Base-by-base conservation (phyloP, 2,329 filamentous ascomycete species). In the Lachnellula occidentalis region DNA sequence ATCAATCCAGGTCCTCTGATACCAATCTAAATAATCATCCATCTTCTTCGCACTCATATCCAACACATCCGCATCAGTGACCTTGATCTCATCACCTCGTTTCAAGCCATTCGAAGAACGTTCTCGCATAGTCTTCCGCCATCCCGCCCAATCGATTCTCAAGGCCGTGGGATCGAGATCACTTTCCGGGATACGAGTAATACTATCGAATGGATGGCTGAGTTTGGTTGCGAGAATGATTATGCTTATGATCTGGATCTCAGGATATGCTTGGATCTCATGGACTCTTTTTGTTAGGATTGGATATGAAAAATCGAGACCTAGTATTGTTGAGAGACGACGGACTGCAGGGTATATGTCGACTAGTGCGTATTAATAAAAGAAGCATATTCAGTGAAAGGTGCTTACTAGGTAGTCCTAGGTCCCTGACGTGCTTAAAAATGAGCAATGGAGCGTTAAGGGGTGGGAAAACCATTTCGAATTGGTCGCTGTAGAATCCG, bases 21-120 rank as follows among this genome's bases (percentile, higher is more conserved):
- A 92, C 84, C 87, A 94, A 69, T 90, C 82, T 70, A 95, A 76
- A 65, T 91, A 92, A 56, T 87, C 80, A 64, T 92, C 87, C 37
- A 92, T 72, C 58, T 87, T 78, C 21, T 77, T 71, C 5, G 76
- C 71, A 2, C 73, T 75, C 81, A 92, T 85, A 1, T 73, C 68
- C 41, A 85, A 76, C 8, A 89, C 78, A 61, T 90, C 80, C 4
- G 74, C 72, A 53, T 88, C 84, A 5, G 75, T 79, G 21, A 87
- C 68, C n/a, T 74, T 67, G 9, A 82, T 70, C 65, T 82, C 76
- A 61, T 78, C 67, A 61, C 72, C 69, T 63, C 76, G 58, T 56
- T 70, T 66, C 12, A 71, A 66, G 0, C 64, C 64, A 24, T 64
- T 58, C 24, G 43, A 34, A 31, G 63, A 57, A 19, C 67, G 59